A percentile compares a stretch with the other conserved stretches of the same genome.
These are phyloP conservation scores for Discostella pseudostelligera DNA, from an alignment of 108 stramenopile species.

Conservation along the genomic window DNA sequence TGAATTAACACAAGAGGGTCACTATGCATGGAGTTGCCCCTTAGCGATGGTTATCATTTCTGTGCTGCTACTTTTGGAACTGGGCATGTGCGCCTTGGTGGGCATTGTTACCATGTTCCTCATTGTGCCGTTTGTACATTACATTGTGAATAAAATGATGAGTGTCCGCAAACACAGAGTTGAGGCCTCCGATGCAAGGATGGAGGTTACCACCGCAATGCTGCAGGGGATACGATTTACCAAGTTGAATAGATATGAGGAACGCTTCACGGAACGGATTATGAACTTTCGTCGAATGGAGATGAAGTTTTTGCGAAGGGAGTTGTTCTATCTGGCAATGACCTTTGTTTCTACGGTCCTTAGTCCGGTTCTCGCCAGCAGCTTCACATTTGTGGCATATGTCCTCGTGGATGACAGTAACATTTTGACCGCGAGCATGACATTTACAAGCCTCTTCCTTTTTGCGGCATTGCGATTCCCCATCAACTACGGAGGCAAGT, in stretches of 20 bases:
- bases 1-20: conserved; percentile 78
- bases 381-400: conserved; percentile 66
- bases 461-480: conserved; percentile 82
- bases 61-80: conserved; percentile 51
- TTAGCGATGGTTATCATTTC: conserved; percentile 70
- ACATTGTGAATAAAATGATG: conserved; percentile 59
- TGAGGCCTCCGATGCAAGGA: conserved; percentile 61
- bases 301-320: conserved; percentile 48
- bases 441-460: conserved; percentile 69
- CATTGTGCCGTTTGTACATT: conserved; percentile 72
- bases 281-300: conserved; percentile 48
- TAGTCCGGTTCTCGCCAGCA: conserved; percentile 69
- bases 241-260: conserved; percentile 83
- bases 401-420: conserved; percentile 47
- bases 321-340: conserved; percentile 64
- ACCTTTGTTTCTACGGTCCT: conserved; percentile 72
- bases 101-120: conserved; percentile 67
- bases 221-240: conserved; percentile 61
- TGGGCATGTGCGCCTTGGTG: conserved; percentile 66
- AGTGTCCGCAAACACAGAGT: conserved; percentile 54
- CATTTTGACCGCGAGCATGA: conserved; percentile 61
- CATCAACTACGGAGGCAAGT: conserved; percentile 74
- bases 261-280: conserved; percentile 52
- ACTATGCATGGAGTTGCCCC: conserved; percentile 81
- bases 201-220: conserved; percentile 66